Base-by-base conservation (phyloP, 805 yeast species). In the Candida taoyuanica region DNA sequence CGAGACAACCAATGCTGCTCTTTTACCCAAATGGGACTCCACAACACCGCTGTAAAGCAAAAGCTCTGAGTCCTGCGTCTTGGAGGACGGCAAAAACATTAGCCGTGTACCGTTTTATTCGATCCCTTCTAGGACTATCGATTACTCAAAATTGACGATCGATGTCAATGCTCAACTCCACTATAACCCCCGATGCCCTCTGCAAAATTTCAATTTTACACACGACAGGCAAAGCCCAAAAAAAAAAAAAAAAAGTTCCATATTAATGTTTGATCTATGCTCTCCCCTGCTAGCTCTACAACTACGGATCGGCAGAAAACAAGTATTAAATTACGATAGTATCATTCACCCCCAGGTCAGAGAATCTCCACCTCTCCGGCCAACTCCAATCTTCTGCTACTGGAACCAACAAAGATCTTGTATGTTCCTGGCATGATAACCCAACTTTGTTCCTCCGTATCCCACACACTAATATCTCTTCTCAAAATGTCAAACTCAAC, bases 1-100 rank as follows among this genome's bases (percentile, higher is more conserved):
- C 2, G 84, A 71, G 14, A 80, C 69, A 13, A 89, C 66, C 4
- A 65, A 56, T 3, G 88, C 74, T 0, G 95, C 89, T 33, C 78
- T 72, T 50, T 81, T 85, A 12, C 97, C 97, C 5, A 83, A 56
- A 46, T 72, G 76, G 1, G 70, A 62, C 40, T 69, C 70, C 13
- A 78, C 65, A 13, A 81, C 50, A 20, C 73, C 67, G 1, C 78
- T 68, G 56, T 71, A 77, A 16, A 83, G 57, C 50, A 70, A 76
- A n/a, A 81, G 70, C 50, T 70, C 70, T 1, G 91, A 79, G 14
- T 80, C 74, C 56, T 78, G 77, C 0, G 76, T 73, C 55, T 76
- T 64, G 47, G 73, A 59, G 2, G 47, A 39, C 12, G 29, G 34
- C 4, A 47, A 43, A 5, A 38, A 28, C 5, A 37, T 33, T 9